Evolutionary conservation across 148 eudicot species (phyloP).

Genomic region (Linanthus parryae): DNA sequence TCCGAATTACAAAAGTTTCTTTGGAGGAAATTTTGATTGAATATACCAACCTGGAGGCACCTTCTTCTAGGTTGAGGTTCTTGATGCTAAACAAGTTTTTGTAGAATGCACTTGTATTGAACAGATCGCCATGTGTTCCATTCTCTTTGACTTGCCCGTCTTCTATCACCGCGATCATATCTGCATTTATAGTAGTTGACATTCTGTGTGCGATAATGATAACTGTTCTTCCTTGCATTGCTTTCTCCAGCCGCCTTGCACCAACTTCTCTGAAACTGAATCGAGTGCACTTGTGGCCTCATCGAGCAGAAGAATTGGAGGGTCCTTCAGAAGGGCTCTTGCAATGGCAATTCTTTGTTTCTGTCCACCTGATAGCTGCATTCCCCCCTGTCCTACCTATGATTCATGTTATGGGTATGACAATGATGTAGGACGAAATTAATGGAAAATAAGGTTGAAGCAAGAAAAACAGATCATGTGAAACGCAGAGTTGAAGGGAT

Average conservation of each 20-base stretch:
- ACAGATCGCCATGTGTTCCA: slow-evolving; percentile 32
- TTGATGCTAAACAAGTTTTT: slow-evolving; percentile 36
- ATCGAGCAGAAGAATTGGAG: slow-evolving; percentile 48
- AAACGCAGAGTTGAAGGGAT: too few species aligned
- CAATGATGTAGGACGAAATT: too few species aligned
- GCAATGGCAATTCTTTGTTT: slow-evolving; percentile 54
- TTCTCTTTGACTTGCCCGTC: slow-evolving; percentile 33
- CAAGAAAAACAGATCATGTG: too few species aligned
- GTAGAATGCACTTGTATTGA: slow-evolving; percentile 31
- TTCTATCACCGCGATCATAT: slow-evolving; percentile 38
- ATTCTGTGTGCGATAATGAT: slow-evolving; percentile 45
- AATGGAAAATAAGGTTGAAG: too few species aligned
- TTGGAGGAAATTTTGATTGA: slow-evolving; percentile 1
- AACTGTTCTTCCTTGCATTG: slow-evolving; percentile 48
- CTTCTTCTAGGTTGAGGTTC: slow-evolving; percentile 28
- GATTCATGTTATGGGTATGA: not conserved
- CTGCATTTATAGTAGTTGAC: slow-evolving; percentile 45
- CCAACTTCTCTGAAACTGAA: slow-evolving; percentile 49
- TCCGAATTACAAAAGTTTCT: not conserved
- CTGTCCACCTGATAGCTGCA: slow-evolving; percentile 53
- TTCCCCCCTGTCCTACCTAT: slow-evolving; percentile 44
- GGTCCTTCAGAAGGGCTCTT: slow-evolving; percentile 45
- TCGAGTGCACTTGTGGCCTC: slow-evolving; percentile 59
- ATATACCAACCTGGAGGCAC: slow-evolving; percentile 24
- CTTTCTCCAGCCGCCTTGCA: slow-evolving; percentile 51